Percentiles rank a stretch among this genome's conserved stretches.
phyloP scores from a whole-genome alignment of 805 yeast genomes.

The Clavispora carvajalis region DNA sequence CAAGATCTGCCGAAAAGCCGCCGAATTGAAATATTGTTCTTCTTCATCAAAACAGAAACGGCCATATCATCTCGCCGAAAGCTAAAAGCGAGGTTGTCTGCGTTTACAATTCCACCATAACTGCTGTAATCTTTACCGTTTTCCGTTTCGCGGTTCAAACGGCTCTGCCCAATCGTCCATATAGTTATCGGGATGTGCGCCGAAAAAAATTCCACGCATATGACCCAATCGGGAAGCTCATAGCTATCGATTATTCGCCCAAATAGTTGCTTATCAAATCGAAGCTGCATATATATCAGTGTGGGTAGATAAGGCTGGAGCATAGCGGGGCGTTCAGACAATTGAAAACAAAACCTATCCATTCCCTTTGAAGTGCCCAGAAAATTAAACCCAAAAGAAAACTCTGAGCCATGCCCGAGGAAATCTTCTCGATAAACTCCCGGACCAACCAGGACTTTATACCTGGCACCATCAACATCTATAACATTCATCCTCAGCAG shows the following conservation, averaged over 20 bases:
- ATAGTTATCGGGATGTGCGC: background rate
- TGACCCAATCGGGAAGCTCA: background rate
- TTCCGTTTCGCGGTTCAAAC: too few species aligned
- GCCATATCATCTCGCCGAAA: too few species aligned
- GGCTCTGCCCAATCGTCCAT: too few species aligned
- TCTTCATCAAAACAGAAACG: too few species aligned
- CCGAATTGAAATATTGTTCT: too few species aligned
- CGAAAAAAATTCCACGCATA: background rate
- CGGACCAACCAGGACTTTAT: constrained; percentile 13
- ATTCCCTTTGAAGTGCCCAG: background rate
- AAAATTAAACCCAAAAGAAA: background rate
- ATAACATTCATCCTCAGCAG: constrained; percentile 8
- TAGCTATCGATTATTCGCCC: background rate
- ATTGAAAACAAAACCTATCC: background rate
- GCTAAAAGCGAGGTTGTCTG: too few species aligned
- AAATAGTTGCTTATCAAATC: background rate
- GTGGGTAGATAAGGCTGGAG: background rate
- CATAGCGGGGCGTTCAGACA: background rate
- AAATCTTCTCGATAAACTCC: constrained; percentile 9
- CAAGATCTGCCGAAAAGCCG: too few species aligned
- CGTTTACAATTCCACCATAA: too few species aligned
- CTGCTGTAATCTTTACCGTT: too few species aligned
- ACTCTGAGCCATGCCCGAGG: constrained; percentile 2
- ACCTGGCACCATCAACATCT: constrained; percentile 16
- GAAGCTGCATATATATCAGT: background rate